Evolutionary conservation across 208 protist species (phyloP).

Genomic region (Trypanosoma boissoni): DNA sequence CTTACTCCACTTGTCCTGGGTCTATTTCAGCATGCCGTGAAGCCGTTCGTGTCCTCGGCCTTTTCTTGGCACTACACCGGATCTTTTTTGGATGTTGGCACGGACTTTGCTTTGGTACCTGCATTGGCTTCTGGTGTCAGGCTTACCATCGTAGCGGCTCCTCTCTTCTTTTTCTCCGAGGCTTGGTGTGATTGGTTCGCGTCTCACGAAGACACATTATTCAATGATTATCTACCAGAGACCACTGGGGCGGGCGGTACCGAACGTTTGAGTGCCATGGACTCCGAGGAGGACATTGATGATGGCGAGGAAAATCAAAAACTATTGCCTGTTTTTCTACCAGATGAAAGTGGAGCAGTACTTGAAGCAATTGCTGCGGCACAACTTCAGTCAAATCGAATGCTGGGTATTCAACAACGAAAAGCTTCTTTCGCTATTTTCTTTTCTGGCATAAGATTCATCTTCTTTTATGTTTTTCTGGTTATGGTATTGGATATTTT

Average conservation of each 20-base stretch:
- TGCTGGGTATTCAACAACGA: too few species aligned
- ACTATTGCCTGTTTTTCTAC: conserved; percentile 12
- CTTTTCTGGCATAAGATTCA: too few species aligned
- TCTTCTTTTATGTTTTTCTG: conserved; percentile 15
- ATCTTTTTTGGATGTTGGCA: not conserved
- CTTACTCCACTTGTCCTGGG: conserved; percentile 3
- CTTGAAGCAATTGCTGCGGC: conserved; percentile 9
- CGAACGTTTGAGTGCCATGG: not conserved
- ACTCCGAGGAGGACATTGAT: conserved; percentile 4
- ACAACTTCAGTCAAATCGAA: not conserved
- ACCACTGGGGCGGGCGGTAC: not conserved
- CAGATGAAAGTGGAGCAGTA: conserved; percentile 19
- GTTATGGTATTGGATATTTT: not conserved
- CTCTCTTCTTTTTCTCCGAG: conserved; percentile 13
- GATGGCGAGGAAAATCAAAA: not conserved
- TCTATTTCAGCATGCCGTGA: conserved; percentile 3
- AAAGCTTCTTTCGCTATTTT: too few species aligned
- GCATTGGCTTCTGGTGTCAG: conserved; percentile 1
- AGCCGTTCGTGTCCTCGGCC: not conserved
- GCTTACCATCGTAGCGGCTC: conserved; percentile 1
- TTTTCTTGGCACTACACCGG: not conserved
- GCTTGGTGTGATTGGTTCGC: conserved; percentile 11
- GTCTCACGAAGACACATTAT: conserved; percentile 1
- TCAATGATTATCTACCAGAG: not conserved
- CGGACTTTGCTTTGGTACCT: not conserved